Percentiles rank a stretch among this genome's conserved stretches.
Conservation (phyloP, 2,329 filamentous ascomycete species). For the Arthrobotrys sinensis region DNA sequence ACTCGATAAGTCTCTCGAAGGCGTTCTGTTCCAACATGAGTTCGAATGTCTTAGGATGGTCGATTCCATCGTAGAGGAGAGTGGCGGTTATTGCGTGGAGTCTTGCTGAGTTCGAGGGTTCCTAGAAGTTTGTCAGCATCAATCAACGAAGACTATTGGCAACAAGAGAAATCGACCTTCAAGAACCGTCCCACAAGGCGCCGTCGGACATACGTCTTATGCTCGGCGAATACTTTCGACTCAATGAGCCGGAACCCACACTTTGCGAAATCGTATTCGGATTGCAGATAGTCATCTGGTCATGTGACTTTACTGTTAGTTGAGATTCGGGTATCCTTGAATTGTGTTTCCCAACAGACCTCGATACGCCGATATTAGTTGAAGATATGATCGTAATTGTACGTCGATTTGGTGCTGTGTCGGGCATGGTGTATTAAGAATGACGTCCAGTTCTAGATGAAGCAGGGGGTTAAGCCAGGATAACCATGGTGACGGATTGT, state of each 20-base stretch:
- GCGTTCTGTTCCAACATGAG: slow-evolving; percentile 89
- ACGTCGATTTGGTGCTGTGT: slow-evolving; percentile 83
- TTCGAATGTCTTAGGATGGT: slow-evolving; percentile 83
- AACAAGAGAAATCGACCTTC: slow-evolving; percentile 74
- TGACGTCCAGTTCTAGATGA: slow-evolving; percentile 76
- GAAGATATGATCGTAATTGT: slow-evolving; percentile 85
- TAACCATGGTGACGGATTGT: slow-evolving; percentile 17
- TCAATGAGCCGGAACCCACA: slow-evolving; percentile 85
- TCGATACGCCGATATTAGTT: slow-evolving; percentile 81
- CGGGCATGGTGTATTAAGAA: slow-evolving; percentile 74
- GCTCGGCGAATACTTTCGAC: slow-evolving; percentile 79
- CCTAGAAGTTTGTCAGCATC: slow-evolving; percentile 41
- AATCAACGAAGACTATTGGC: background rate
- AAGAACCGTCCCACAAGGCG: slow-evolving; percentile 94
- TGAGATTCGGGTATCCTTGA: background rate
- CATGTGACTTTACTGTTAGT: slow-evolving; percentile 48
- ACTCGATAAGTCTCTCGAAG: slow-evolving; percentile 85
- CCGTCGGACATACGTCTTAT: slow-evolving; percentile 88
- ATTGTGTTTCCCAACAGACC: slow-evolving; percentile 67
- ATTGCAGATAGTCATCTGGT: slow-evolving; percentile 78
- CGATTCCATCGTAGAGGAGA: slow-evolving; percentile 86
- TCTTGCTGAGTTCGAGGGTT: slow-evolving; percentile 73
- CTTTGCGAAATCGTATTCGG: slow-evolving; percentile 82
- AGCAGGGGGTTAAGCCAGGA: slow-evolving; percentile 47
- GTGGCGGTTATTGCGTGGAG: slow-evolving; percentile 87